Evolutionary conservation across 1,139 yeast genomes (phyloP), one percentile per base, ranked within the genome.

Genomic region (Suhomyces guaymorum): DNA sequence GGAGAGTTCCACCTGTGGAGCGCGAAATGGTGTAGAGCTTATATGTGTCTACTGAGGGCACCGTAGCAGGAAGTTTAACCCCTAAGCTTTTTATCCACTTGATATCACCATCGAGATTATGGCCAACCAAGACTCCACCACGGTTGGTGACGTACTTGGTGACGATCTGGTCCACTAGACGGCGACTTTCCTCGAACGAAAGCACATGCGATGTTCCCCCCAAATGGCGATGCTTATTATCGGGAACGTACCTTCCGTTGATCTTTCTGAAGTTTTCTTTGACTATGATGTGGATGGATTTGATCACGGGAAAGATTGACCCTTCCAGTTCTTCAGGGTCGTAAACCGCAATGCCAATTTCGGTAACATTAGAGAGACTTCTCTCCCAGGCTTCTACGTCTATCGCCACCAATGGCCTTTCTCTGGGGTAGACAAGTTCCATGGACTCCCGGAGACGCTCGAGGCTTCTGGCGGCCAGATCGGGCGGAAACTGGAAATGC

Each of bases 371-470:
- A 9, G 25, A 36, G 15, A 40, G 43, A n/a, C 37, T 31, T 20
- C 42, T 28, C 26, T 55, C 60, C 37, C 46, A 54, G 7, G 59
- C 59, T 38, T 55, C 60, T 14, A 54, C 51, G 27, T 55, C 60
- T 13, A 55, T 43, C 7, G 55, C 44, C 9, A 56, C 52, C 23
- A 56, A 37, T 13, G 59, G 59, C 21, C 39, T 37, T 21, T 44
- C 35, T 16, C 57, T 40, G 8, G 45, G 43, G 23, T 49, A 54
- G 8, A 55, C 57, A 12, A 41, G 32, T 23, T 43, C 42, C 48
- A 56, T 48, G 17, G 37, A 30, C 7, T 35, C 23, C 7, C 30
- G 18, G 6, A 43, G 39, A 5, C 13, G 13, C 6, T 28, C 19
- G 17, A 30, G 15, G 4, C 38, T 24, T 6, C 11, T 15, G 9